Base-by-base conservation (phyloP, 345 rosid species). In the Lepidium aucheri region DNA sequence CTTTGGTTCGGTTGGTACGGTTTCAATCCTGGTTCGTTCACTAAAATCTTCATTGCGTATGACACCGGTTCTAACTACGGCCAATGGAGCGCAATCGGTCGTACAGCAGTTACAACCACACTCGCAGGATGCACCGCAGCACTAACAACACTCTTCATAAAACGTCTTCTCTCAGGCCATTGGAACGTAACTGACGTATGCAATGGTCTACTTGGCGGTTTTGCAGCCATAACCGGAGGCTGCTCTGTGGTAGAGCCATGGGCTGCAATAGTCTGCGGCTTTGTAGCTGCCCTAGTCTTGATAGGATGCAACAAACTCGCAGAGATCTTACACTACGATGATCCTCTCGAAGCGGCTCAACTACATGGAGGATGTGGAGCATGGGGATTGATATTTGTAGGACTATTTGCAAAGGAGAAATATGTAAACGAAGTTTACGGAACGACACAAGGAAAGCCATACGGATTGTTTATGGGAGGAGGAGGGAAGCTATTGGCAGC, bases 121-220 rank as follows among this genome's bases (percentile, higher is more conserved):
- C 71, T 92, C 12, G 88, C 98, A 0, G 96, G 98, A 2, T 87
- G 82, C 72, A 84, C 92, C 0, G 98, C 96, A 0, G 98, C 96
- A 9, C 56, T 91, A 35, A 89, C 96, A 9, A 91, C 98, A 0
- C 89, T 91, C n/a, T 91, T 91, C 2, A 88, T 85, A 0, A 89
- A 87, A 50, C 78, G 96, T 11, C 53, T 91, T 4, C 20, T 89
- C 6, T 83, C 90, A 0, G 93, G 96, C 12, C 96, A 91, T 41
- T 91, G 98, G 98, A 87, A 87, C 38, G 96, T 87, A 24, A 85
- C 88, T 0, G 96, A 91, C 50, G 96, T 91, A 7, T 91, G 98
- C 57, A 91, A 91, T 33, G 98, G 98, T 6, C 63, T 91, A 52
- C 90, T 89, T 1, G 96, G 96, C 0, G 96, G 98, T 15, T 91